These are phyloP conservation scores for Fusarium protoensiforme DNA, from an alignment of 2,329 filamentous ascomycete genomes.

Conservation along the genomic window DNA sequence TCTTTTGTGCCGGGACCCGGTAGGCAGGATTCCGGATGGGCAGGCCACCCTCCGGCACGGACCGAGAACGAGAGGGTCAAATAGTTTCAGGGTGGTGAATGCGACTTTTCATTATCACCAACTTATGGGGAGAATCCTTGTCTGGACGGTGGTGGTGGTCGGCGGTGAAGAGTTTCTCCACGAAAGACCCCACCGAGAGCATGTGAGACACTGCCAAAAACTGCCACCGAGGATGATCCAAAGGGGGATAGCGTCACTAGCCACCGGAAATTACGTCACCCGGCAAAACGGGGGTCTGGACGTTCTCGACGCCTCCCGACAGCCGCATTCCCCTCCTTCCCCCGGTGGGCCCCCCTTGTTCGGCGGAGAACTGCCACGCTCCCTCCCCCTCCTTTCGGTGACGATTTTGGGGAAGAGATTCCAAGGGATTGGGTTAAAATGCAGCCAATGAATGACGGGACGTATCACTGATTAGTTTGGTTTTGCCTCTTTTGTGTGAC, in stretches of 20 bases:
- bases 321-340: slow-evolving; percentile 3
- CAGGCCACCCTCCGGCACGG: slow-evolving; percentile 13
- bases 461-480: background rate
- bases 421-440: background rate
- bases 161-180: slow-evolving; percentile 26
- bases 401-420: slow-evolving; percentile 11
- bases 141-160: slow-evolving; percentile 11
- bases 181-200: slow-evolving; percentile 11
- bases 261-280: slow-evolving; percentile 39
- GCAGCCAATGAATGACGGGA: slow-evolving; percentile 3
- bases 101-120: slow-evolving; percentile 2
- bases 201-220: slow-evolving; percentile 42
- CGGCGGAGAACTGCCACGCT: background rate
- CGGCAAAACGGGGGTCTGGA: slow-evolving; percentile 23
- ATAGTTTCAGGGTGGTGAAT: background rate
- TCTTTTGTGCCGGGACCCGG: slow-evolving; percentile 11
- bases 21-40: slow-evolving; percentile 8
- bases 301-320: slow-evolving; percentile 2
- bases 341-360: background rate
- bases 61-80: slow-evolving; percentile 5
- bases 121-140: slow-evolving; percentile 12
- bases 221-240: slow-evolving; percentile 31
- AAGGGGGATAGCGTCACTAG: slow-evolving; percentile 28
- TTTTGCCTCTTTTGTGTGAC: slow-evolving; percentile 10
- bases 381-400: slow-evolving; percentile 19